Evolutionary conservation across 495 filamentous ascomycete genomes (phyloP), one percentile per base, ranked within the genome.

Genomic region (Penicillium macrosclerotiorum): DNA sequence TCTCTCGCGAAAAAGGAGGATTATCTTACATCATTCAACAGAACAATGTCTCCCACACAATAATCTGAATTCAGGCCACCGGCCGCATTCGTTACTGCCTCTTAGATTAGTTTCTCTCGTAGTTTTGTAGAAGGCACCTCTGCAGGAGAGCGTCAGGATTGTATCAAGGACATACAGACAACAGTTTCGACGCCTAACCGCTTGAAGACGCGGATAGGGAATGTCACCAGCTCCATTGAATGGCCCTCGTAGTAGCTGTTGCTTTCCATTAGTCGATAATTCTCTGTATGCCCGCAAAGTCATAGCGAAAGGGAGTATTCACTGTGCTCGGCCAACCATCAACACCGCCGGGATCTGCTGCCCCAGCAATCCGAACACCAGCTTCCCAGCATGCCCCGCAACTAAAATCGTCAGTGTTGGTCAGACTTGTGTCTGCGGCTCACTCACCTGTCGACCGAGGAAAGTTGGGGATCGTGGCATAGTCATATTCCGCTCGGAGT

Each of bases 321-420:
- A 89, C 86, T 90, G 86, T 47, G 77, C 76, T 54, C 86, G 74
- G 27, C 86, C 86, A 59, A 86, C 80, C 75, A 90, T 83, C 54
- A 89, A 71, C 3, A 88, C 82, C 3, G 80, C 77, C 1, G 84
- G 80, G 8, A 75, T 76, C 41, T 72, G 70, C 23, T 68, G 49
- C 6, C 78, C 78, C 29, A 90, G 66, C 6, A 78, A 56, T 4
- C 86, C 84, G 63, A 89, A 89, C 7, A 89, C 76, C 37, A 90
- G 67, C 57, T 84, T 87, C 25, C 86, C 84, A 33, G 79, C 85
- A 81, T 90, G 86, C 18, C 86, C 86, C 18, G 68, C 58, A 8
- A 86, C 85, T 86, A 45, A 29, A 11, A 8, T 11, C 31, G 35
- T 57, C 24, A 53, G 37, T 24, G 2, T n/a, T 23, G 8, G 11